A percentile compares a stretch with the other conserved stretches of the same genome.
phyloP scores from a whole-genome alignment of 371 early-diverging fungal species.

The Mucor lusitanicus region DNA sequence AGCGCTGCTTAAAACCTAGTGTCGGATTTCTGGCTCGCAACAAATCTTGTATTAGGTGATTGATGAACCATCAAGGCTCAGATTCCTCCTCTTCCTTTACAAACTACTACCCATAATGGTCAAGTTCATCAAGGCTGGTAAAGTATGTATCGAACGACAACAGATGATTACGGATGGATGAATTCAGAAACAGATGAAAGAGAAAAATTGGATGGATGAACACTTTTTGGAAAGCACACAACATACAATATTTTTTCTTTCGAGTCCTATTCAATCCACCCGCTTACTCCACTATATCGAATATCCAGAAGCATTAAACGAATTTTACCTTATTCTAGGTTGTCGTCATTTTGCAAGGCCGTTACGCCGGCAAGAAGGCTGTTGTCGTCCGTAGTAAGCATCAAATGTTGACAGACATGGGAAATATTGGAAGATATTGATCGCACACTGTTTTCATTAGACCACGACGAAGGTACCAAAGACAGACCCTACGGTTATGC shows the following conservation, averaged over 20 bases:
- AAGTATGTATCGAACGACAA: slow-evolving; percentile 41
- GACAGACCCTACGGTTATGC: slow-evolving; percentile 97
- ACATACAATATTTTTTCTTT: slow-evolving; percentile 2
- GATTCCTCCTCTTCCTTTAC: slow-evolving; percentile 35
- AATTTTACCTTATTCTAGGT: slow-evolving; percentile 59
- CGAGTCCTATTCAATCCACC: background rate
- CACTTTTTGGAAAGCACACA: background rate
- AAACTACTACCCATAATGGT: slow-evolving; percentile 57
- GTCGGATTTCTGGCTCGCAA: slow-evolving; percentile 1
- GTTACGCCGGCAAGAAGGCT: slow-evolving; percentile 99
- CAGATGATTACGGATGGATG: slow-evolving; percentile 23
- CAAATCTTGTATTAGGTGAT: background rate
- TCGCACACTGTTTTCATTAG: slow-evolving; percentile 22
- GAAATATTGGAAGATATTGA: slow-evolving; percentile 1
- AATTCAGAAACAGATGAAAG: slow-evolving; percentile 3
- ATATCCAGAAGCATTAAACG: background rate
- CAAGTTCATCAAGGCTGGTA: slow-evolving; percentile 80
- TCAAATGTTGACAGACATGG: background rate
- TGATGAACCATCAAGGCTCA: slow-evolving; percentile 6
- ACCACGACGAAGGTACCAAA: slow-evolving; percentile 88
- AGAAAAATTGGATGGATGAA: slow-evolving; percentile 32
- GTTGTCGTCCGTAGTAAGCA: slow-evolving; percentile 93
- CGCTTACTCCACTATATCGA: background rate
- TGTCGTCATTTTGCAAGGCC: slow-evolving; percentile 96
- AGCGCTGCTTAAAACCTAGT: background rate